phyloP scores from a whole-genome alignment of 2,329 filamentous ascomycete genomes.

The Calonectria hawksworthii region DNA sequence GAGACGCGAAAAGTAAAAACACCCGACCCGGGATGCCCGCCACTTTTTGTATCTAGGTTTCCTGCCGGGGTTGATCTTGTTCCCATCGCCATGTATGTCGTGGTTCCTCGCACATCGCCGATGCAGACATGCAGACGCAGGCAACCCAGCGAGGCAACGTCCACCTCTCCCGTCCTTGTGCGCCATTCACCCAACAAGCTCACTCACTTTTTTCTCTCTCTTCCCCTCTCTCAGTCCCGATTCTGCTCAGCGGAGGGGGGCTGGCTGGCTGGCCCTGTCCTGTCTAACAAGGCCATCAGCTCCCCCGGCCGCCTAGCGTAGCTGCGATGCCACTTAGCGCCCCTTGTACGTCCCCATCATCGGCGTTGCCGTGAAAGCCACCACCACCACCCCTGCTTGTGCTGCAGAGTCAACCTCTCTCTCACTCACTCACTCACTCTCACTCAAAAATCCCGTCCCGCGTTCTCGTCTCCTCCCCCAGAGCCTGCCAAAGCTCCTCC shows the following conservation, averaged over 20 bases:
- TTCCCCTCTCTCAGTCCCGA: neutral
- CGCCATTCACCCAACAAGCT: neutral
- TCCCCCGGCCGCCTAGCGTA: constrained; percentile 42
- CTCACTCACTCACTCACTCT: neutral
- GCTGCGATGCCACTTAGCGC: constrained; percentile 22
- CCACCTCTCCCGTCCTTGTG: constrained; percentile 6
- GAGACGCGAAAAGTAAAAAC: constrained; percentile 10
- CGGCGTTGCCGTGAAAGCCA: constrained; percentile 29
- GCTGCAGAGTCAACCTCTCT: constrained; percentile 10
- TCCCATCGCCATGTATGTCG: neutral
- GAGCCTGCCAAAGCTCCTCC: too few species aligned
- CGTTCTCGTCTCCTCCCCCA: neutral
- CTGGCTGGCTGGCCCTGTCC: neutral
- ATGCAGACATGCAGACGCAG: constrained; percentile 14
- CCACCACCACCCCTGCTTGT: constrained; percentile 11
- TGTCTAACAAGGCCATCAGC: constrained; percentile 35
- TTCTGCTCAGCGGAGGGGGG: too few species aligned
- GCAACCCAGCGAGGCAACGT: constrained; percentile 10
- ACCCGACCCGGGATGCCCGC: constrained; percentile 14
- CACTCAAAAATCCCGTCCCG: neutral
- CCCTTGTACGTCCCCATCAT: constrained; percentile 26
- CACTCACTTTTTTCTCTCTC: neutral
- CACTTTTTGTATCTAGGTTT: constrained; percentile 14
- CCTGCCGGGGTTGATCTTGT: neutral
- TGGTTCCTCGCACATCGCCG: constrained; percentile 26